phyloP scores from a whole-genome alignment of 169 alveolate species.

The Theileria orientalis region DNA sequence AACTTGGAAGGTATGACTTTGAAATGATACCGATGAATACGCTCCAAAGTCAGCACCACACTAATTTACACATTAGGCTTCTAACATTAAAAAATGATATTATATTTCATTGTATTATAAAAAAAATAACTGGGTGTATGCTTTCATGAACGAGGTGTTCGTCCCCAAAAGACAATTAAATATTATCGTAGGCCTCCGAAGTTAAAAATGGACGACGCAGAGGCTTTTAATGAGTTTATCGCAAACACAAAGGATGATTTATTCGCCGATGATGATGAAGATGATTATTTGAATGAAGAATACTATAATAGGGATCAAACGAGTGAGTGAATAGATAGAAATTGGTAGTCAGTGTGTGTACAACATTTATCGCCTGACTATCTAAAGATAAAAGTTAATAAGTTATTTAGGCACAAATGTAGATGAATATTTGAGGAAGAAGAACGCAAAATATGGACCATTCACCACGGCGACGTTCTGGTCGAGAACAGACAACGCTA shows the following conservation, averaged over 20 bases:
- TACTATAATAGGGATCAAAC: slow-evolving; percentile 9
- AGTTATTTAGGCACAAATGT: slow-evolving; percentile 26
- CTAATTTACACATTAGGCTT: too few relatives aligned
- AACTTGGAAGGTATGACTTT: too few relatives aligned
- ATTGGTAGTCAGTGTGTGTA: not conserved
- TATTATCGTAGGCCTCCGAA: too few relatives aligned
- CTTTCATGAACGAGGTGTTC: too few relatives aligned
- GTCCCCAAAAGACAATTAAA: too few relatives aligned
- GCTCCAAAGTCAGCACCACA: too few relatives aligned
- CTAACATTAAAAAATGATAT: too few relatives aligned
- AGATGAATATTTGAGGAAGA: not conserved
- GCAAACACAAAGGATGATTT: slow-evolving; percentile 28
- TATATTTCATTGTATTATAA: too few relatives aligned
- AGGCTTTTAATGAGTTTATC: slow-evolving; percentile 9
- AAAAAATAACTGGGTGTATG: too few relatives aligned
- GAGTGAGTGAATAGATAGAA: slow-evolving; percentile 15
- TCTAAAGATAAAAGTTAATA: not conserved
- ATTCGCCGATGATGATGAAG: slow-evolving; percentile 61
- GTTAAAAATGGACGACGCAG: slow-evolving; percentile 7
- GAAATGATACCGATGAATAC: too few relatives aligned
- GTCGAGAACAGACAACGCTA: slow-evolving; percentile 21
- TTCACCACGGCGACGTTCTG: slow-evolving; percentile 43
- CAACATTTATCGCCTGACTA: not conserved
- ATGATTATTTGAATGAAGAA: slow-evolving; percentile 34
- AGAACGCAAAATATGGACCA: slow-evolving; percentile 5